A percentile compares a stretch with the other conserved stretches of the same genome.
These are phyloP conservation scores for Leucocoprinus leucothites DNA, from an alignment of 768 basidiomycete species.

Conservation along the genomic window DNA sequence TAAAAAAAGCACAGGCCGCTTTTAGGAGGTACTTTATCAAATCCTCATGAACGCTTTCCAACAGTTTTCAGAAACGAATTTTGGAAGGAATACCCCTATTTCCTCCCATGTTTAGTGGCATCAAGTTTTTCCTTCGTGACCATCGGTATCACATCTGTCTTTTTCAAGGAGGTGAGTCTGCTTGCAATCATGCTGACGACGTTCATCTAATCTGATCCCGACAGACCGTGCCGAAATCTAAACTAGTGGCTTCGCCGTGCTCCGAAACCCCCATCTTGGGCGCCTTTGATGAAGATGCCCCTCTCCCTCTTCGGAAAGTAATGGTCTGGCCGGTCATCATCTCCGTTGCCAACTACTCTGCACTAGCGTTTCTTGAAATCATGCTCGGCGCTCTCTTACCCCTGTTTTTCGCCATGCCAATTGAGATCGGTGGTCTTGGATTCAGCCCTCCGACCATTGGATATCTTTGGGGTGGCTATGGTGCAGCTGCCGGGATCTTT, in stretches of 20 bases:
- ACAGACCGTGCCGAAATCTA: slow-evolving; percentile 28
- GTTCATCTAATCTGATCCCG: neutral
- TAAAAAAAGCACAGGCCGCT: slow-evolving; percentile 42
- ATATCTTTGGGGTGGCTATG: slow-evolving; percentile 44
- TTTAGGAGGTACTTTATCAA: slow-evolving; percentile 64
- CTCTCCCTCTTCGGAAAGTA: slow-evolving; percentile 39
- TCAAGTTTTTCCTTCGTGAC: slow-evolving; percentile 32
- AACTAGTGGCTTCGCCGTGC: slow-evolving; percentile 11
- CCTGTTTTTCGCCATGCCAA: slow-evolving; percentile 66
- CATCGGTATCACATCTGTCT: slow-evolving; percentile 29
- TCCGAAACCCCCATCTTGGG: slow-evolving; percentile 16
- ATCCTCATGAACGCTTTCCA: slow-evolving; percentile 67
- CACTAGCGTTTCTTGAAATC: slow-evolving; percentile 64
- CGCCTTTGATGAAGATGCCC: slow-evolving; percentile 20
- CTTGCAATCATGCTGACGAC: neutral
- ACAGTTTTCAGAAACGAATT: slow-evolving; percentile 50
- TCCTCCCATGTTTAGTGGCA: slow-evolving; percentile 57
- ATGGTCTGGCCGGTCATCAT: slow-evolving; percentile 57
- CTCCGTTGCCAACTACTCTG: slow-evolving; percentile 67
- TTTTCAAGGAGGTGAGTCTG: slow-evolving; percentile 41
- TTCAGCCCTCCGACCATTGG: slow-evolving; percentile 63
- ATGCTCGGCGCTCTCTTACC: slow-evolving; percentile 53
- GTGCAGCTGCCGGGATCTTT: slow-evolving; percentile 33
- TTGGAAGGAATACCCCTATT: slow-evolving; percentile 70
- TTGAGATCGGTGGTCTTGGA: slow-evolving; percentile 63